Evolutionary conservation across 75 land plant genomes (phyloP).

Genomic region (Sequoia sempervirens): DNA sequence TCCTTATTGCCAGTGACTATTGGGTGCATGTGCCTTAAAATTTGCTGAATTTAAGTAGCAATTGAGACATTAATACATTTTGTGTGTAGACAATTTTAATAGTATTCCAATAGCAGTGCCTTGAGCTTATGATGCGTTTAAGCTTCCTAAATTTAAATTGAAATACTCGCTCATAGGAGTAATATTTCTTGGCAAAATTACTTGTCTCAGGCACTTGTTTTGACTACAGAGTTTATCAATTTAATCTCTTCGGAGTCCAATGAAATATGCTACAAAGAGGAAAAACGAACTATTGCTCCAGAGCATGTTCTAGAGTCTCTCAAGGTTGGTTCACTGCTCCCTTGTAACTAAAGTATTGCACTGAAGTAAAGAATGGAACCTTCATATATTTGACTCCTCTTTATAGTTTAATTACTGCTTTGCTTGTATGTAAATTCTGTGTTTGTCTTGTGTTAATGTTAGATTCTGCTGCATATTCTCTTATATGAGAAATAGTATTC

Average conservation of each 20-base stretch:
- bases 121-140: neutral
- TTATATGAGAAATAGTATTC: neutral
- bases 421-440: neutral
- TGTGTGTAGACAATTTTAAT: neutral
- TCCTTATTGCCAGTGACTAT: neutral
- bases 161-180: neutral
- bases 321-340: neutral
- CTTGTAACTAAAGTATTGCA: neutral
- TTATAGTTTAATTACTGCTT: neutral
- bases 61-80: neutral
- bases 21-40: neutral
- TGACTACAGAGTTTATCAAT: slow-evolving; percentile 39
- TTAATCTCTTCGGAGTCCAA: slow-evolving; percentile 47
- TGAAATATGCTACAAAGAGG: slow-evolving; percentile 48
- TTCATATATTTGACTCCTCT: neutral
- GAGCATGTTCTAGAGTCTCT: slow-evolving; percentile 42
- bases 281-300: slow-evolving; percentile 46
- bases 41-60: neutral
- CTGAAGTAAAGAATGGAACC: neutral
- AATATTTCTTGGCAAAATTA: slow-evolving; percentile 3
- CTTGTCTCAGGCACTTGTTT: neutral
- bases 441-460: neutral
- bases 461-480: neutral
- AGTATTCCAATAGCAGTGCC: neutral
- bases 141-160: neutral